Evolutionary conservation across 306 rosid species (phyloP).

Genomic region (Medicago lupulina): DNA sequence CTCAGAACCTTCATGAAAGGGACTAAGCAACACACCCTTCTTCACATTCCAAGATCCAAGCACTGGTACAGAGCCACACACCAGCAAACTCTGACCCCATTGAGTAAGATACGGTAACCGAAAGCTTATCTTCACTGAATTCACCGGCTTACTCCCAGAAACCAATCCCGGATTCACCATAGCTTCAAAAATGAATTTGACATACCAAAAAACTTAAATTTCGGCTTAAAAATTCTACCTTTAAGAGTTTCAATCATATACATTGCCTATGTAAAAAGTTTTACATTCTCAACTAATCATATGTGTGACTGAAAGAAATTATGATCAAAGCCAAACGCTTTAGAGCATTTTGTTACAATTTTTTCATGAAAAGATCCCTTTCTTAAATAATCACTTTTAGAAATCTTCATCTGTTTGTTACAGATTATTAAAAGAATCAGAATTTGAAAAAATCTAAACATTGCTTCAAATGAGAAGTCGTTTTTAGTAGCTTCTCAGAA

Average conservation of each 20-base stretch:
- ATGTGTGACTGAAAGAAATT: too few relatives aligned
- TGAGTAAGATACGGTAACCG: constrained; percentile 80
- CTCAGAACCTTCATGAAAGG: constrained; percentile 73
- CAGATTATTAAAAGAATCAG: too few relatives aligned
- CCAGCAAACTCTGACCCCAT: constrained; percentile 89
- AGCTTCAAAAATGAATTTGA: constrained; percentile 49
- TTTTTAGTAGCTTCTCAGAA: too few relatives aligned
- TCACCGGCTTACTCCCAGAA: constrained; percentile 56
- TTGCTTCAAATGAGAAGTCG: too few relatives aligned
- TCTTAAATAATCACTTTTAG: too few relatives aligned
- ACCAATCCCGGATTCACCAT: constrained; percentile 71
- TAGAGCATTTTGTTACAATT: too few relatives aligned
- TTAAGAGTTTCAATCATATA: too few relatives aligned
- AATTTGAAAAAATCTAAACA: too few relatives aligned
- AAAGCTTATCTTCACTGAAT: constrained; percentile 76
- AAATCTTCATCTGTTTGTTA: too few relatives aligned
- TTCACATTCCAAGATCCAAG: constrained; percentile 93
- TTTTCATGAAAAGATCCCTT: too few relatives aligned
- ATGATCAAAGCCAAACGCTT: neutral
- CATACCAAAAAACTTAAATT: constrained; percentile 39
- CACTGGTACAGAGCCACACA: constrained; percentile 81
- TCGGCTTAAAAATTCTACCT: constrained; percentile 9
- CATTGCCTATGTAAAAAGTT: neutral
- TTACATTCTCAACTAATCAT: too few relatives aligned
- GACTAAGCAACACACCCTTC: constrained; percentile 75